Evolutionary conservation across 306 rosid species (phyloP), one percentile per base, ranked within the genome.

Genomic region (Mucuna pruriens): DNA sequence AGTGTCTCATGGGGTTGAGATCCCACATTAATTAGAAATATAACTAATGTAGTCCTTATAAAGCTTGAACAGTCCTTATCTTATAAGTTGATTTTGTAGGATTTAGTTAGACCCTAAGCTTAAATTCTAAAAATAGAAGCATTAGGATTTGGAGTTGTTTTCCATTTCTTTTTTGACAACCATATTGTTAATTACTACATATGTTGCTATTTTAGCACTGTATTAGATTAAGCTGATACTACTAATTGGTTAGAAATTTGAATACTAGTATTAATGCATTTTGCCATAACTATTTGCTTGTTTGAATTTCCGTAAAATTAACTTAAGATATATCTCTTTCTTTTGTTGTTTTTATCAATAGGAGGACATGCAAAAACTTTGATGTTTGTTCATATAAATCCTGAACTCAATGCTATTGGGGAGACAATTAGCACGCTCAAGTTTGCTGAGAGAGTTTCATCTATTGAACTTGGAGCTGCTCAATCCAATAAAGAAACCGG

Each of bases 351-450:
- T 75, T 46, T 82, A 25, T 55, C 17, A 73, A 64, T 79, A 96
- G 99, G 99, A 75, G 99, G 99, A 54, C 98, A 94, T 48, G 99
- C 99, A 58, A 96, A 96, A 84, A 96, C 99, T 22, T 88, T 96
- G 91, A 96, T 96, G 99, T 93, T 96, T 87, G 99, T 96, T 52
- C 99, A 96, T 85, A 90, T 96, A 88, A 96, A 93, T 75, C 97
- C 98, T n/a, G 99, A 96, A 80, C 77, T 87, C 10, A 91, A 89
- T 81, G 91, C 99, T 13, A 82, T 92, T 20, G 99, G 99, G 74
- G 99, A 96, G 89, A 96, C 99, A 31, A 90, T 92, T 76, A 96
- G 99, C 88, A 96, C 98, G 13, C 99, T 96, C 79, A 96, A 96
- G 86, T 96, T 96, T 84, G 98, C 99, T 23, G 99, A 96, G 86